These are phyloP conservation scores for Phlegmacium glaucopus DNA, from an alignment of 768 basidiomycete species.

Conservation along the genomic window DNA sequence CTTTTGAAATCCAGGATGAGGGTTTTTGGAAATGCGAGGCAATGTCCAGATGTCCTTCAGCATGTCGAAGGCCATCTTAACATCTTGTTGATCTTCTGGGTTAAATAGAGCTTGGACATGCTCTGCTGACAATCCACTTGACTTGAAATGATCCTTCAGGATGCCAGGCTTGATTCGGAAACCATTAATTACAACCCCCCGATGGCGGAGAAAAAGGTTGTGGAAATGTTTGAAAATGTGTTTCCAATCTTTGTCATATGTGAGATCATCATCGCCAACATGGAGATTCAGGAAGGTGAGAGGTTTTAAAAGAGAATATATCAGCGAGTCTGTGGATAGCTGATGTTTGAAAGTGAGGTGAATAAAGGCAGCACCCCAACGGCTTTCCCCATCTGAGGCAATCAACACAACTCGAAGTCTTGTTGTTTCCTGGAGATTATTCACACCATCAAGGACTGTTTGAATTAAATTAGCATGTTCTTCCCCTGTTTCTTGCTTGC, in stretches of 20 bases:
- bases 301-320: slow-evolving; percentile 14
- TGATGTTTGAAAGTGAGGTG: slow-evolving; percentile 12
- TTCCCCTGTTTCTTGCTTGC: slow-evolving; percentile 23
- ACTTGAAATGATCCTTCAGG: slow-evolving; percentile 13
- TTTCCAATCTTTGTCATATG: slow-evolving; percentile 29
- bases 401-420: slow-evolving; percentile 16
- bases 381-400: slow-evolving; percentile 23
- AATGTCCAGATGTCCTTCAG: too few species aligned
- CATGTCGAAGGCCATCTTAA: too few species aligned
- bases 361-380: slow-evolving; percentile 18
- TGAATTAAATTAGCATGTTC: slow-evolving; percentile 17
- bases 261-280: slow-evolving; percentile 28
- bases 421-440: slow-evolving; percentile 6
- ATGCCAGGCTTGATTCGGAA: slow-evolving; percentile 18
- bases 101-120: slow-evolving; percentile 17
- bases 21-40: too few species aligned
- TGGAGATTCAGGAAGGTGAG: slow-evolving; percentile 20
- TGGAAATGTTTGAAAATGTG: slow-evolving; percentile 25
- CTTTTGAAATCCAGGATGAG: too few species aligned
- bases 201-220: slow-evolving; percentile 19
- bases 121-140: slow-evolving; percentile 8
- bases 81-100: slow-evolving; percentile 22
- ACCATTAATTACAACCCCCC: slow-evolving; percentile 18
- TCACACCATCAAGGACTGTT: slow-evolving; percentile 11
- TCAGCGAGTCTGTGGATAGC: too few species aligned